Evolutionary conservation across 208 protist species (phyloP), one percentile per base, ranked within the genome.

Genomic region (Leishmania tarentolae): DNA sequence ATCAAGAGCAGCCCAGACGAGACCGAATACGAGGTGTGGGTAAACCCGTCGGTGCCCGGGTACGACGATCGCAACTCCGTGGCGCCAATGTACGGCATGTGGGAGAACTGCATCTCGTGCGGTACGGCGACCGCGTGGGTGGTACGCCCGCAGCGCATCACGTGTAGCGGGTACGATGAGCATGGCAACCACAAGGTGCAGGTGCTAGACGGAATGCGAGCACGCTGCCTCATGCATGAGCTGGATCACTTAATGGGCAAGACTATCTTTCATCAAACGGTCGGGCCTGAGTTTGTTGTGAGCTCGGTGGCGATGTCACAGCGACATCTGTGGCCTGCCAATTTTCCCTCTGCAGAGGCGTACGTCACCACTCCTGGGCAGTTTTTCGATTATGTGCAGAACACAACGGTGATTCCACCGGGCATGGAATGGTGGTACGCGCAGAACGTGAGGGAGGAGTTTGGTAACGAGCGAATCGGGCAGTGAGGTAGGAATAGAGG

Each of bases 81-180:
- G 31, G 94, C 94, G 21, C 89, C 94, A 13, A 96, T 97, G 94
- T 97, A 96, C 74, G 95, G 95, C 61, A 98, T 97, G 95, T 98
- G 95, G 95, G 93, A 98, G 82, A 98, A 96, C 84, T 97, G 93
- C 81, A 92, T 97, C 52, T 95, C 90, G 21, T 96, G 93, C 56
- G 93, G 92, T 0, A 85, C 91, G 4, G 88, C 84, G 66, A 82
- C 71, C 44, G 93, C 93, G 46, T 98, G 95, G 93, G 90, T 97
- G 59, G 57, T 96, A 42, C 92, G 95, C 28, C 93, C 95, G 65
- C 93, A 97, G 83, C 84, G 85, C 57, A 92, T 98, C 69, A 93
- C 88, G 0, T 96, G 93, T 85, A 79, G n/a, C 50, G 93, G 90
- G 37, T 83, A 52, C 63, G 93, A 98, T 74, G 75, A 92, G 65